A percentile compares a stretch with the other conserved stretches of the same genome.
Evolutionary conservation across 768 basidiomycete genomes (phyloP).

Genomic region (Chalciporus chontae): DNA sequence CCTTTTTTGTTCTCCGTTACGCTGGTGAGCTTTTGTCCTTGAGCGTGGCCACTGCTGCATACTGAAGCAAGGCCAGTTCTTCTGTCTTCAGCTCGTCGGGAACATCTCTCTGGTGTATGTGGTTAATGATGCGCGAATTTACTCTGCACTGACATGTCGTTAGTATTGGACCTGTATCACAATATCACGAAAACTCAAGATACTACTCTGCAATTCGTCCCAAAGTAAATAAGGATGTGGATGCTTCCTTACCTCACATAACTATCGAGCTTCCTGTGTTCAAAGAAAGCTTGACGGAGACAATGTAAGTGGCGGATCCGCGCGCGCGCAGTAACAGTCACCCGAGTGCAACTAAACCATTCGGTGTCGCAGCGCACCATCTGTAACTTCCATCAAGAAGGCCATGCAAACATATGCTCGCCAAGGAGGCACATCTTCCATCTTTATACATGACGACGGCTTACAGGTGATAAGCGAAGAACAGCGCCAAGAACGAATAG

Average conservation of each 20-base stretch:
- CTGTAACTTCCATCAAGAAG: conserved; percentile 65
- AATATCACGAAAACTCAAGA: conserved; percentile 78
- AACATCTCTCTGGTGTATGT: conserved; percentile 57
- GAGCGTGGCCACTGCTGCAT: neutral
- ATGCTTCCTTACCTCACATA: conserved; percentile 64
- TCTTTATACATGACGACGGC: conserved; percentile 62
- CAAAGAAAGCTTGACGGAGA: conserved; percentile 77
- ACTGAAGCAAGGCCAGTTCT: conserved; percentile 49
- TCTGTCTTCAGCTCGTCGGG: conserved; percentile 64
- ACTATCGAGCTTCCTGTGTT: conserved; percentile 85
- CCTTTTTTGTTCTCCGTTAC: conserved; percentile 78
- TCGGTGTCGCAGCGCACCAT: conserved; percentile 51
- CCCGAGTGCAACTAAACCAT: neutral
- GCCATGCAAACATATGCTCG: conserved; percentile 66
- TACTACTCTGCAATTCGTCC: conserved; percentile 77
- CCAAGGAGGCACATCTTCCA: conserved; percentile 56
- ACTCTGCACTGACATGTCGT: conserved; percentile 1
- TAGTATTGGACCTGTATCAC: conserved; percentile 79
- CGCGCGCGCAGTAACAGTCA: neutral
- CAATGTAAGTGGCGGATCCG: conserved; percentile 52
- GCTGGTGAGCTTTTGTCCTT: conserved; percentile 42
- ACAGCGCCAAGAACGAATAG: conserved; percentile 45
- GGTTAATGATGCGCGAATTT: neutral
- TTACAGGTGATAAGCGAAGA: conserved; percentile 46
- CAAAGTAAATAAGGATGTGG: conserved; percentile 55